Base-by-base conservation (phyloP, 2,329 filamentous ascomycete genomes). In the Aspergillus nomiae region DNA sequence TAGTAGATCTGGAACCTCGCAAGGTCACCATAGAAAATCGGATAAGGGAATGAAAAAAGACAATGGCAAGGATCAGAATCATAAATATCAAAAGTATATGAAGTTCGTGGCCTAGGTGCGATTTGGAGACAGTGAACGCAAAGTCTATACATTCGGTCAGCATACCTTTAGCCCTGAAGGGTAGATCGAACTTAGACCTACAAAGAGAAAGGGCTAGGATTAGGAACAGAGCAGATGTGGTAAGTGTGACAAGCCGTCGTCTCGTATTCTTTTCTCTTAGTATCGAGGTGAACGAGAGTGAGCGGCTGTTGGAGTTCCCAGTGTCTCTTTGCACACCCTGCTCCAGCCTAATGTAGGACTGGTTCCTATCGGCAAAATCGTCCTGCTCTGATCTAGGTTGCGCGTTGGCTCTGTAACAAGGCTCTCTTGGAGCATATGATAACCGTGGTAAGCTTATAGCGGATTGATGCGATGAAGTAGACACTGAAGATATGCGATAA, bases 21-120 rank as follows among this genome's bases (percentile, higher is more conserved):
- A 88, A 78, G 16, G 90, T 77, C 55, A 90, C 77, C 78, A 96
- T 85, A 76, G 87, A 89, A 4, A 96, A 83, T 21, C 91, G 88
- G 62, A 95, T 86, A 19, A 95, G 80, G 48, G 89, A 87, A 77
- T 96, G 92, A 71, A 88, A 90, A 82, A 96, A 95, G 78, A 96
- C 88, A 67, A 94, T 87, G 2, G 90, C 89, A 38, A 89, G 85
- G 58, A 89, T 81, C 58, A 96, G 79, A 62, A 96, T 89, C 67
- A 94, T 83, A 59, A 97, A 84, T 61, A 96, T 89, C 63, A 96
- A 84, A 59, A 96, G 82, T 63, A 96, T 87, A 70, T 92, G 91
- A 72, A 96, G 89, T 76, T 92, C 90, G 74, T 87, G 87, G 48
- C 86, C 86, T 57, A 86, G 81, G 64, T 87, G 83, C 46, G 85